Evolutionary conservation across 331 rosid genomes (phyloP), one percentile per base, ranked within the genome.

Genomic region (Ulmus americana): DNA sequence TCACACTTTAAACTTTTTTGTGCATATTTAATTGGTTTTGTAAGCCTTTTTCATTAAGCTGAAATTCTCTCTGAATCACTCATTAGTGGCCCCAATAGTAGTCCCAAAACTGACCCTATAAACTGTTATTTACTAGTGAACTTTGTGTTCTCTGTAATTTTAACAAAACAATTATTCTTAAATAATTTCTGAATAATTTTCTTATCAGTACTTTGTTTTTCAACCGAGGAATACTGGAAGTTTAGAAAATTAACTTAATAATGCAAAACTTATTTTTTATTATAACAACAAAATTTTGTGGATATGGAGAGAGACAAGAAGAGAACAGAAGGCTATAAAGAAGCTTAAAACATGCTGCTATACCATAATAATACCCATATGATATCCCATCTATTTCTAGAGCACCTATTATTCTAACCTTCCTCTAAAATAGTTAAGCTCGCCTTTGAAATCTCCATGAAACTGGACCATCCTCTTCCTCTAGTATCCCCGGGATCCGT

Each of bases 401-500:
- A 74, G 65, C 67, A 63, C 82, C 79, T 70, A 68, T 74, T 70
- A 61, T 65, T 68, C 61, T 28, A 28, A 28, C 35, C 4, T 3
- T 59, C 64, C 58, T 68, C 78, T 72, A 41, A 41, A 14, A 41
- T n/a, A 40, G 63, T 59, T 41, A 59, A 11, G 45, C 48, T 39
- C 7, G 14, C 2, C 38, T 64, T 77, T 45, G 72, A 45, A 64
- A 55, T 69, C 70, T 77, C 45, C 46, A 3, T 57, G 54, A 20
- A 61, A 46, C 54, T 55, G 18, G 9, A 11, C 38, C 59, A 22
- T 9, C 44, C 49, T 41, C 56, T 51, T 65, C 73, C 8, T 40
- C 77, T 82, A 80, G 81, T 80, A 76, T 50, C 69, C 75, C 58
- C 84, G 66, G 63, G 77, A 80, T 70, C 97, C 97, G 64, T 80